phyloP scores from a whole-genome alignment of 2,329 filamentous ascomycete species.

The Magnaporthiopsis rhizophila region DNA sequence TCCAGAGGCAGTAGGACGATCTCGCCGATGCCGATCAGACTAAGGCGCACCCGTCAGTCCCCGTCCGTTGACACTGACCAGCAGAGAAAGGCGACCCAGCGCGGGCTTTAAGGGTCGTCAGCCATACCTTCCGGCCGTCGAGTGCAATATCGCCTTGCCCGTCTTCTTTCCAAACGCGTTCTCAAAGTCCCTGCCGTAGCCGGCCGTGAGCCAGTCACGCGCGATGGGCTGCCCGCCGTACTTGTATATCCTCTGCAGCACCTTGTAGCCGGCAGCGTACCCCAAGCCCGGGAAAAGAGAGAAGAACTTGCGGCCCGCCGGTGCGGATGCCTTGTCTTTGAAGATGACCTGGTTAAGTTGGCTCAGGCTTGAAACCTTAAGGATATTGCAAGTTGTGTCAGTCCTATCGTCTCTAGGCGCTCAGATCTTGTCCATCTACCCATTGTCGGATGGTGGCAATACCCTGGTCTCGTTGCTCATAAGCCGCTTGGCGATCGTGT shows the following conservation, averaged over 20 bases:
- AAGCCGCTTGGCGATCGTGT: constrained; percentile 96
- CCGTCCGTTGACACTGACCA: constrained; percentile 4
- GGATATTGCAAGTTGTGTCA: neutral
- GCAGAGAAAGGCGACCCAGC: neutral
- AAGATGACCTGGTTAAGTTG: constrained; percentile 90
- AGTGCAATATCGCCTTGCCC: constrained; percentile 97
- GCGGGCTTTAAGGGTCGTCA: neutral
- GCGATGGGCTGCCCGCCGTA: constrained; percentile 96
- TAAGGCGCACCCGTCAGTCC: constrained; percentile 24
- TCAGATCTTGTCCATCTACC: neutral
- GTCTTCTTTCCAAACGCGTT: constrained; percentile 89
- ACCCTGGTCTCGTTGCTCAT: constrained; percentile 94
- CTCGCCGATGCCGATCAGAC: constrained; percentile 93
- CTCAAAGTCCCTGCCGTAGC: constrained; percentile 82
- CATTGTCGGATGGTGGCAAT: constrained; percentile 12
- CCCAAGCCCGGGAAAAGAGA: constrained; percentile 95
- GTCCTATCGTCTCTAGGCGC: neutral
- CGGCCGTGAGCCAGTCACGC: constrained; percentile 73
- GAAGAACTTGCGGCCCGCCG: constrained; percentile 71
- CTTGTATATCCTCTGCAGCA: constrained; percentile 96
- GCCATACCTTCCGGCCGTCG: constrained; percentile 76
- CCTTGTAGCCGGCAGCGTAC: constrained; percentile 97
- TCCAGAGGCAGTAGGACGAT: constrained; percentile 92
- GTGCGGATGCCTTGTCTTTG: constrained; percentile 72
- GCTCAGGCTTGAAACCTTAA: constrained; percentile 44